Percentiles rank a stretch among this genome's conserved stretches.
Evolutionary conservation across 2,329 filamentous ascomycete species (phyloP).

Genomic region (Sclerotinia borealis): DNA sequence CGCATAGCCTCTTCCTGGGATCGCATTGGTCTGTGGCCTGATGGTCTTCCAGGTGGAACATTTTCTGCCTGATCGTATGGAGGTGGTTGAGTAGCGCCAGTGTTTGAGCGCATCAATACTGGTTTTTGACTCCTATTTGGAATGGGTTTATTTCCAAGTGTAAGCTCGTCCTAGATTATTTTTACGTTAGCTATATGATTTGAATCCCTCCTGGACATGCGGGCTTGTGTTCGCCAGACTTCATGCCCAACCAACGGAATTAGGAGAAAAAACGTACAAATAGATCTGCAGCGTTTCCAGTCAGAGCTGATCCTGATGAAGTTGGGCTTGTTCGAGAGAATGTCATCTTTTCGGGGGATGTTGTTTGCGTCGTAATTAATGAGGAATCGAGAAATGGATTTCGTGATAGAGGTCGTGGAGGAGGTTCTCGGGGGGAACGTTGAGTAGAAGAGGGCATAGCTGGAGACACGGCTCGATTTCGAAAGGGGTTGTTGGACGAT

Average conservation of each 20-base stretch:
- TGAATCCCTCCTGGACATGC: neutral
- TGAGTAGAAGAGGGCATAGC: conserved; percentile 37
- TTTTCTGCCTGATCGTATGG: conserved; percentile 36
- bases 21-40: conserved; percentile 52
- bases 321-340: conserved; percentile 34
- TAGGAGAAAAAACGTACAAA: conserved; percentile 56
- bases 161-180: conserved; percentile 55
- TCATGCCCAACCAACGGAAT: neutral
- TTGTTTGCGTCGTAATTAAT: conserved; percentile 13
- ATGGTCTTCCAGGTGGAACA: conserved; percentile 36
- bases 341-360: conserved; percentile 45
- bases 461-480: conserved; percentile 64
- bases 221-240: neutral
- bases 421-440: conserved; percentile 52
- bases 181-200: conserved; percentile 27
- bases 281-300: conserved; percentile 59
- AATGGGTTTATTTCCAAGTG: conserved; percentile 53
- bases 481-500: conserved; percentile 71
- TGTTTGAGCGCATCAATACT: conserved; percentile 32
- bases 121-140: conserved; percentile 32
- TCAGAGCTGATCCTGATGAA: conserved; percentile 37
- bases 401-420: conserved; percentile 56
- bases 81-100: conserved; percentile 40
- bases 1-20: conserved; percentile 61
- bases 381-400: conserved; percentile 68